Base-by-base conservation (phyloP, 768 basidiomycete species). In the Neoboletus subvelutipes region DNA sequence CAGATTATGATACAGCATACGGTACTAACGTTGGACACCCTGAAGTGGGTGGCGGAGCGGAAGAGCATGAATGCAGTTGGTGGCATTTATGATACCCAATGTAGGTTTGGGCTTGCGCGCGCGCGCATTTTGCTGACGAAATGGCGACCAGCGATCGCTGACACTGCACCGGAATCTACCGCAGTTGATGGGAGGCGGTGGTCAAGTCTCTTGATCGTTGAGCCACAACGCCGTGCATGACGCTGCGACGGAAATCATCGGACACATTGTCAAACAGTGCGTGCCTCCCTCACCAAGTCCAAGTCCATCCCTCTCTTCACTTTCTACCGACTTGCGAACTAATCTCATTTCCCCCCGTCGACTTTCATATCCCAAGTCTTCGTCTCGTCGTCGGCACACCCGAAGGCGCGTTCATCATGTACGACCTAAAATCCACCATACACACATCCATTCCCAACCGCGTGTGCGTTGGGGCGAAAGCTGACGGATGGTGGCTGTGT, bases 391-490 rank as follows among this genome's bases (percentile, higher is more conserved):
- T 98, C 0, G 97, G 97, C 1, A 96, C 95, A 0, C 85, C 83
- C 54, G 97, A 99, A n/a, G n/a, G n/a, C n/a, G n/a, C n/a, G n/a
- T n/a, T n/a, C n/a, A n/a, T n/a, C n/a, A n/a, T n/a, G n/a, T 98
- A 97, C 68, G 96, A 98, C 68, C 80, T 98, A 50, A 97, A 97
- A 73, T 94, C 94, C 0, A 95, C 94, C 0, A 98, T 91, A 1
- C 84, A 97, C 95, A 98, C 76, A 86, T 85, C 68, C 86, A 87
- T 65, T 77, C 1, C 83, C 94, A 11, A 83, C 90, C 0, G 93
- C 92, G 0, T 88, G 92, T 59, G 91, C 87, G 56, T 98, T 97
- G 71, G 96, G 94, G 11, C 0, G 97, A 99, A 64, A 96, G 97
- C 0, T 77, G 94, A 20, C 79, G 97, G 22, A 77, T 98, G 18